Evolutionary conservation across 306 rosid genomes (phyloP).

Genomic region (Castanea crenata): DNA sequence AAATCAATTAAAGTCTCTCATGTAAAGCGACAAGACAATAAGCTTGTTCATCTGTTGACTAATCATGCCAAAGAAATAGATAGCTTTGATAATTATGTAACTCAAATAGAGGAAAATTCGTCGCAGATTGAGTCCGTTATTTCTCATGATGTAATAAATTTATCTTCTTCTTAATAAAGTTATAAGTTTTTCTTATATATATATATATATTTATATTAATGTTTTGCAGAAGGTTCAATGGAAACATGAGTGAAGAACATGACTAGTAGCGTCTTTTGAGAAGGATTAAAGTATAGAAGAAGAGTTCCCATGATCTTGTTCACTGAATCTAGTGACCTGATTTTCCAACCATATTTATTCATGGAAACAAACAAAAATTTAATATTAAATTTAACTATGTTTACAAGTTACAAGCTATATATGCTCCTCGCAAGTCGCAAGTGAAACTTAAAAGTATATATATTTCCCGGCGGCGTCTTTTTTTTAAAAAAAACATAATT

Average conservation of each 20-base stretch:
- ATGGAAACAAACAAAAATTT: not conserved
- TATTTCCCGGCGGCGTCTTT: not conserved
- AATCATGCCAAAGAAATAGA: too few species aligned
- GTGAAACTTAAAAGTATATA: not conserved
- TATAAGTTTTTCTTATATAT: too few species aligned
- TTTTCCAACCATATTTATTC: not conserved
- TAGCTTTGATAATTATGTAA: too few species aligned
- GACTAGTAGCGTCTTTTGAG: conserved; percentile 19
- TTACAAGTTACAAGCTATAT: not conserved
- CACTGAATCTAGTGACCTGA: not conserved
- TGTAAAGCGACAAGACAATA: too few species aligned
- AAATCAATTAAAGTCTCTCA: too few species aligned
- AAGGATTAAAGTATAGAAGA: not conserved
- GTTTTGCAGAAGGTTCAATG: not conserved
- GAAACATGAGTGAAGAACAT: conserved; percentile 7
- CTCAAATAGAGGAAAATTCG: too few species aligned
- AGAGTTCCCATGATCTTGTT: not conserved
- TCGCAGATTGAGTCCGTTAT: too few species aligned
- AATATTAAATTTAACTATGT: not conserved
- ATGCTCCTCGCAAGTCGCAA: not conserved
- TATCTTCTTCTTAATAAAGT: too few species aligned
- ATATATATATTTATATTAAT: not conserved
- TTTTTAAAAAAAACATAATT: not conserved
- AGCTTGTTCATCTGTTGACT: too few species aligned
- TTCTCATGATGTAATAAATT: too few species aligned